Evolutionary conservation across 805 yeast genomes (phyloP).

Genomic region (Sugiyamaella marilandica): DNA sequence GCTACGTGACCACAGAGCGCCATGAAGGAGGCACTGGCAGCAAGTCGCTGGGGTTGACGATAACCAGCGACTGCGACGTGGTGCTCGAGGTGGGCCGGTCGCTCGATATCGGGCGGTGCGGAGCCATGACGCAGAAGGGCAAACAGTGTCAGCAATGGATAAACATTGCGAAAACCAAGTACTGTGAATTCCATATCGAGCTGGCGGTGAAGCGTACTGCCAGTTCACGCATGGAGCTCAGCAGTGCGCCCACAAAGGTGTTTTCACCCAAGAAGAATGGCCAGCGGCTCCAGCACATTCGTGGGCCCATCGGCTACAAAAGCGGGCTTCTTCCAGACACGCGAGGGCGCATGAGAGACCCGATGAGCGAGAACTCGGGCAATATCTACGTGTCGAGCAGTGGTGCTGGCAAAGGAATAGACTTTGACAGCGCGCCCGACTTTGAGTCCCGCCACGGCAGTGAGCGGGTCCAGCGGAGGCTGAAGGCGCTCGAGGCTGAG

Average conservation of each 20-base stretch:
- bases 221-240: conserved; percentile 72
- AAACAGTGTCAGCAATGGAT: conserved; percentile 56
- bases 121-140: conserved; percentile 45
- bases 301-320: background rate
- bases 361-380: conserved; percentile 4
- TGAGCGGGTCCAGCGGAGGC: conserved; percentile 31
- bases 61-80: conserved; percentile 47
- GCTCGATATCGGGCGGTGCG: conserved; percentile 64
- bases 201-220: conserved; percentile 46
- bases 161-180: conserved; percentile 46
- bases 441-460: conserved; percentile 7
- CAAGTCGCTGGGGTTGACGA: conserved; percentile 49
- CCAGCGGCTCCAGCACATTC: background rate
- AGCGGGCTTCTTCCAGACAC: conserved; percentile 14
- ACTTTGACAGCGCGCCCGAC: conserved; percentile 4
- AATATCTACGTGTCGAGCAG: conserved; percentile 24
- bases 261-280: conserved; percentile 47
- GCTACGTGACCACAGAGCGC: conserved; percentile 33
- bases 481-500: conserved; percentile 24
- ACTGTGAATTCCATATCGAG: conserved; percentile 73
- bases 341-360: conserved; percentile 6
- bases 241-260: conserved; percentile 49
- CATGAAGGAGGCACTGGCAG: conserved; percentile 33
- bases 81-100: conserved; percentile 72
- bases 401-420: conserved; percentile 3